Base-by-base conservation (phyloP, 2,329 filamentous ascomycete species). In the Hortaea sp. region DNA sequence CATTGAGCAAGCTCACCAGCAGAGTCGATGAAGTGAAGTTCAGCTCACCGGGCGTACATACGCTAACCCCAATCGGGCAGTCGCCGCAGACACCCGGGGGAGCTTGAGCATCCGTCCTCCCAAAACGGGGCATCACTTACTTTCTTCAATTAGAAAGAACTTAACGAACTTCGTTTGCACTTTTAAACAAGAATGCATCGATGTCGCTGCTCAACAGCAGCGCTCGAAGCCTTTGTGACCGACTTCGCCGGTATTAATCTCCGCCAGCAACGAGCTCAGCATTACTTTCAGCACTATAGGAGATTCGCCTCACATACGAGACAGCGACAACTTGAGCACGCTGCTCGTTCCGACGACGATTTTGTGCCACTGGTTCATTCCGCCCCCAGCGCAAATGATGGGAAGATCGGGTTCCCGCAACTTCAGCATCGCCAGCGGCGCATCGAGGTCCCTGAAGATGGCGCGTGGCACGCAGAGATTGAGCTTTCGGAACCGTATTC, bases 221-320 rank as follows among this genome's bases (percentile, higher is more conserved):
- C 39, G 5, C 29, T 46, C 11, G 39, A 46, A 27, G 6, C 31
- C 10, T 31, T 46, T 31, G 12, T 42, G 13, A 37, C 27, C 6
- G 44, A 46, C 11, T 13, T 46, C 7, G 31, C 44, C n/a, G 13
- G 39, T n/a, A 34, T 29, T 5, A 29, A 6, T 6, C n/a, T 44
- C 10, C 46, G 43, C 5, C 43, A 43, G 34, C 41, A 38, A 41
- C 37, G 30, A 43, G 39, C 46, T 32, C 35, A 28, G 35, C 9
- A 7, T 6, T 29, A 41, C 28, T 38, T 38, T 28, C 27, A 27
- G n/a, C 37, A 43, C 12, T 32, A 35, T 4, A 42, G 40, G 9
- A 30, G 13, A 7, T 42, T 51, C 32, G 13, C 43, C 40, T 20
- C 20, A 20, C 20, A 20, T 20, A 51, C 46, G 37, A 20, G 46